A percentile compares a stretch with the other conserved stretches of the same genome.
Evolutionary conservation across 192 early-diverging fungal species (phyloP).

Genomic region (Obelidium mucronatum): DNA sequence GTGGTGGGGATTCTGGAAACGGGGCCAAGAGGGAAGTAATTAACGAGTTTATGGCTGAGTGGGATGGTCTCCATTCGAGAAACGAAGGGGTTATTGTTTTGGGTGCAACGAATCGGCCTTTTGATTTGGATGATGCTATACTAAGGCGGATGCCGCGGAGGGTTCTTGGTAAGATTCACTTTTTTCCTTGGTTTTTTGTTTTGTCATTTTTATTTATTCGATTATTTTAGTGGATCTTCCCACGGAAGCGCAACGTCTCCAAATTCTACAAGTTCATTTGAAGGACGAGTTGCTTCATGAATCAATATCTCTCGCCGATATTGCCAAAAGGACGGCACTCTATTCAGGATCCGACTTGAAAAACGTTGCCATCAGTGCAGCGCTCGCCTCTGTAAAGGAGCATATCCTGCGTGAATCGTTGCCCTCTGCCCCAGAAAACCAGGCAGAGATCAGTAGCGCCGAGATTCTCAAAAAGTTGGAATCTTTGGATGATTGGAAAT

Average conservation of each 20-base stretch:
- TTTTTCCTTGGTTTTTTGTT: no score
- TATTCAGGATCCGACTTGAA: slow-evolving; percentile 96
- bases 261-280: slow-evolving; percentile 81
- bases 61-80: slow-evolving; percentile 58
- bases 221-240: slow-evolving; percentile 83
- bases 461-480: slow-evolving; percentile 29
- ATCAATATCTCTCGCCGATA: slow-evolving; percentile 62
- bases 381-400: slow-evolving; percentile 53
- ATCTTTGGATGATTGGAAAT: slow-evolving; percentile 47
- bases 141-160: slow-evolving; percentile 89
- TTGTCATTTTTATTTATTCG: no score
- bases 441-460: not conserved
- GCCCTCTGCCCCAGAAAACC: not conserved
- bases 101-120: slow-evolving; percentile 95
- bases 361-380: slow-evolving; percentile 92
- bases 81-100: slow-evolving; percentile 85
- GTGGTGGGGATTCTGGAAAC: slow-evolving; percentile 72
- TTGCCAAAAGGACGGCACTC: slow-evolving; percentile 76
- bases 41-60: slow-evolving; percentile 97
- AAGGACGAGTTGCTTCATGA: slow-evolving; percentile 75
- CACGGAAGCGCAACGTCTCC: slow-evolving; percentile 71
- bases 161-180: no score
- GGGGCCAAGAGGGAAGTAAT: slow-evolving; percentile 48
- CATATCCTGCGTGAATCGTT: slow-evolving; percentile 21
- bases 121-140: slow-evolving; percentile 97